phyloP scores from a whole-genome alignment of 2,329 filamentous ascomycete genomes.

The Apiospora arundinis region DNA sequence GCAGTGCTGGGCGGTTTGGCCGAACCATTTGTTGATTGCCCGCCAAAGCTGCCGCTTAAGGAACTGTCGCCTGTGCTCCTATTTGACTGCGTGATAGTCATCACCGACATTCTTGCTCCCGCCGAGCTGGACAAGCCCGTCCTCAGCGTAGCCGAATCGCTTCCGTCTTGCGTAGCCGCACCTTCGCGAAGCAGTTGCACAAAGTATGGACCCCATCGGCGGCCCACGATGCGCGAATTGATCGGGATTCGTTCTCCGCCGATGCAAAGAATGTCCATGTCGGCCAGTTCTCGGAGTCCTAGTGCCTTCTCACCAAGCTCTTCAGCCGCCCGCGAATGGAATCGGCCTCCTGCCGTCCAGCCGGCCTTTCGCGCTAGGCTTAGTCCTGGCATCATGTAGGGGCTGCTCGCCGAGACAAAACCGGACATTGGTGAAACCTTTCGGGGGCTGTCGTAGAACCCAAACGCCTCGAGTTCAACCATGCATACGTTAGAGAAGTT shows the following conservation, averaged over 20 bases:
- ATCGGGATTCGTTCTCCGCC: constrained; percentile 91
- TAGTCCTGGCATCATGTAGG: constrained; percentile 61
- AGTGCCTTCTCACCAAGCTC: constrained; percentile 85
- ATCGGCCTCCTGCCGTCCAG: constrained; percentile 76
- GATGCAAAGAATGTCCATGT: constrained; percentile 96
- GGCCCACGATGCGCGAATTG: constrained; percentile 86
- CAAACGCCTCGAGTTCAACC: constrained; percentile 96
- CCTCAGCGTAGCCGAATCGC: constrained; percentile 77
- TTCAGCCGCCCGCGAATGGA: constrained; percentile 78
- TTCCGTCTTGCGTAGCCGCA: constrained; percentile 72
- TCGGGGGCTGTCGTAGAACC: constrained; percentile 94
- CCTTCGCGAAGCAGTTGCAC: constrained; percentile 88
- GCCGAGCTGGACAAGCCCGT: constrained; percentile 63
- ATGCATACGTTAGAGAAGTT: constrained; percentile 98
- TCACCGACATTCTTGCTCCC: constrained; percentile 76
- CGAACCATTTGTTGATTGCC: constrained; percentile 44
- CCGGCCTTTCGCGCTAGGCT: constrained; percentile 66
- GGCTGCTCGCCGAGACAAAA: constrained; percentile 84
- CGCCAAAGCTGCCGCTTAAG: constrained; percentile 46
- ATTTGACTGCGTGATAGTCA: constrained; percentile 75
- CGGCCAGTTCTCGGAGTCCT: constrained; percentile 81
- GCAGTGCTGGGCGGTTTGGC: constrained; percentile 52
- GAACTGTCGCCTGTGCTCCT: constrained; percentile 59
- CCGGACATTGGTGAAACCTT: constrained; percentile 78
- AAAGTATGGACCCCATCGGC: constrained; percentile 95